These are phyloP conservation scores for Kazachstania africana DNA, from an alignment of 805 yeast genomes.

Conservation along the genomic window DNA sequence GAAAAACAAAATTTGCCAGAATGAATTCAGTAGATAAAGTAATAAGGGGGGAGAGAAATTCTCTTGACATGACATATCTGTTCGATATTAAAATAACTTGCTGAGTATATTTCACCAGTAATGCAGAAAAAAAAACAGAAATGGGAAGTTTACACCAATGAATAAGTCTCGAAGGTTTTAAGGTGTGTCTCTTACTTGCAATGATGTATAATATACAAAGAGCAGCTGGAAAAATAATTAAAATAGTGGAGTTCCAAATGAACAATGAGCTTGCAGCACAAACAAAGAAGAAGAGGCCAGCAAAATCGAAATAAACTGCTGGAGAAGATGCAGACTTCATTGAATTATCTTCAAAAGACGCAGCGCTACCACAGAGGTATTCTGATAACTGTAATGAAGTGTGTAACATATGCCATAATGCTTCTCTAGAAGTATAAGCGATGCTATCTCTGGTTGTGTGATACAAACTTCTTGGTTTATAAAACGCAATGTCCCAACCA, in stretches of 20 bases:
- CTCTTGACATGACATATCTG: constrained; percentile 41
- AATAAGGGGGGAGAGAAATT: constrained; percentile 38
- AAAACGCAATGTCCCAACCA: constrained; percentile 86
- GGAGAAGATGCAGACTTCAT: too few species aligned
- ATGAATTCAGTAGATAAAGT: constrained; percentile 38
- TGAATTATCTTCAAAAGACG: constrained; percentile 12
- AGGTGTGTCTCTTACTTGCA: constrained; percentile 34
- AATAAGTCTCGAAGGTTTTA: constrained; percentile 33
- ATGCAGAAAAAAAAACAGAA: constrained; percentile 36
- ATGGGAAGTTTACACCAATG: constrained; percentile 48
- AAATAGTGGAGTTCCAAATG: constrained; percentile 38
- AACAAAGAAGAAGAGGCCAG: constrained; percentile 45
- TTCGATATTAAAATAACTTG: constrained; percentile 32
- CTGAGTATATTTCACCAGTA: constrained; percentile 28
- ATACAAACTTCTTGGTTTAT: constrained; percentile 70
- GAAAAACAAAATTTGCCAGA: constrained; percentile 42
- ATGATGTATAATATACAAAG: constrained; percentile 38
- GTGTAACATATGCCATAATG: constrained; percentile 78
- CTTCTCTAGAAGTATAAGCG: constrained; percentile 46
- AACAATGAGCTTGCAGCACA: constrained; percentile 40
- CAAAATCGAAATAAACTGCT: constrained; percentile 56
- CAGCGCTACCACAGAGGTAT: constrained; percentile 32
- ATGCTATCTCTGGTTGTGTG: constrained; percentile 72
- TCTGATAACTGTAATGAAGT: constrained; percentile 50
- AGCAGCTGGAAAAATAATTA: constrained; percentile 45